A percentile compares a stretch with the other conserved stretches of the same genome.
phyloP scores from a whole-genome alignment of 352 stramenopile species.

The Phytopythium mirpurense region DNA sequence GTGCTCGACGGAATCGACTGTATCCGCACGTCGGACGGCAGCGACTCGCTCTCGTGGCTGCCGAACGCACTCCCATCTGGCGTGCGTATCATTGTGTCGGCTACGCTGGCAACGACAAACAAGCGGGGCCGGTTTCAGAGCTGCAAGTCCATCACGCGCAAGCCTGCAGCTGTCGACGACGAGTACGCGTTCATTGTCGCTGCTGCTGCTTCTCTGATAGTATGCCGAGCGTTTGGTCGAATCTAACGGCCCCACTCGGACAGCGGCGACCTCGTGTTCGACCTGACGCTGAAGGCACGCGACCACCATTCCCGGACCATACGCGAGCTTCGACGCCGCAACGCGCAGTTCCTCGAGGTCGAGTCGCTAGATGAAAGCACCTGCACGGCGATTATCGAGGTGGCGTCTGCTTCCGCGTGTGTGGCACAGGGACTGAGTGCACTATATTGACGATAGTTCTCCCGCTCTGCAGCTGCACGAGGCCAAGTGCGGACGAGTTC shows the following conservation, averaged over 20 bases:
- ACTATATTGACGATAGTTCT: background rate
- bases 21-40: constrained; percentile 74
- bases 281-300: constrained; percentile 32
- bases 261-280: constrained; percentile 65
- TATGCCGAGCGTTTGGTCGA: no score
- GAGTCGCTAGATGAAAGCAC: constrained; percentile 61
- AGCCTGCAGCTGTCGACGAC: constrained; percentile 51
- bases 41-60: constrained; percentile 81
- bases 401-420: constrained; percentile 13
- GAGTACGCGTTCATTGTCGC: constrained; percentile 36
- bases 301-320: constrained; percentile 65
- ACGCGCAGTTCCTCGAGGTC: constrained; percentile 52
- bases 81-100: constrained; percentile 74
- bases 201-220: background rate
- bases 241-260: no score
- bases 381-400: constrained; percentile 58
- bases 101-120: constrained; percentile 29
- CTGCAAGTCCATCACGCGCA: constrained; percentile 37
- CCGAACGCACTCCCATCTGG: constrained; percentile 59
- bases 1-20: constrained; percentile 80
- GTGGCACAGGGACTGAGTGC: no score
- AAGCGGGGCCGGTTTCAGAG: constrained; percentile 25
- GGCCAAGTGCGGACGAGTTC: constrained; percentile 10
- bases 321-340: constrained; percentile 59
- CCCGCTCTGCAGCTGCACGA: constrained; percentile 28